Evolutionary conservation across 257 asterid genomes (phyloP).

Genomic region (Parsonsia alboflavescens): DNA sequence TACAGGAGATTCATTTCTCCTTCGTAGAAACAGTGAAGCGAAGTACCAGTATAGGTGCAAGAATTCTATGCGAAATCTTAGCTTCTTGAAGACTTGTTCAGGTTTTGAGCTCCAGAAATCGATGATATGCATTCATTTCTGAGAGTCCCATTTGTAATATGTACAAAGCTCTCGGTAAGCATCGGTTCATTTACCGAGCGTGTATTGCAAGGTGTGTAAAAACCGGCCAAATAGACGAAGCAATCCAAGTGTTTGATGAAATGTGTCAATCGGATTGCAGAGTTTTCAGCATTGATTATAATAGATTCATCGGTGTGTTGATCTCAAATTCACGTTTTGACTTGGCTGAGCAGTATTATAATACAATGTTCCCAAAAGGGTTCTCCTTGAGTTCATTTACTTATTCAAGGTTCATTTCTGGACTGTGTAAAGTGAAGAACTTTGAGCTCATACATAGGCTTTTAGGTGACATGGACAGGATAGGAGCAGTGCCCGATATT

Average conservation of each 20-base stretch:
- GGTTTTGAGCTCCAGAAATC: constrained; percentile 7
- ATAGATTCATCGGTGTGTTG: constrained; percentile 81
- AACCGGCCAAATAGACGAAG: constrained; percentile 58
- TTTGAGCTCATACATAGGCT: constrained; percentile 65
- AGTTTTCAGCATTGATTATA: constrained; percentile 78
- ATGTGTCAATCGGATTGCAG: constrained; percentile 83
- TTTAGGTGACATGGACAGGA: constrained; percentile 72
- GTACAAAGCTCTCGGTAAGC: constrained; percentile 73
- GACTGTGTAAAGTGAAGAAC: constrained; percentile 73
- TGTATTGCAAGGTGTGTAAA: constrained; percentile 61
- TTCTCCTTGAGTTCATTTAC: constrained; percentile 80
- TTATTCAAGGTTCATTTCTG: constrained; percentile 78
- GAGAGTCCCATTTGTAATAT: constrained; percentile 44
- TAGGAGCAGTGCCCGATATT: constrained; percentile 63
- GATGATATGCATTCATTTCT: constrained; percentile 50
- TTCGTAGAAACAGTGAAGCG: not conserved
- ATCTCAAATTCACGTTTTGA: constrained; percentile 53
- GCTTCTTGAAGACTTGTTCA: not conserved
- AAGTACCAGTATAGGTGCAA: not conserved
- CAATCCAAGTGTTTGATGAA: constrained; percentile 82
- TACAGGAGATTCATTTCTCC: not conserved
- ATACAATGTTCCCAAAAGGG: constrained; percentile 56
- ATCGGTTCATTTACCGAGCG: constrained; percentile 74
- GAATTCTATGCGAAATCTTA: not conserved
- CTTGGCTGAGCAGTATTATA: constrained; percentile 62